Base-by-base conservation (phyloP, 805 yeast species). In the Isabelozyma pseudorhagii region DNA sequence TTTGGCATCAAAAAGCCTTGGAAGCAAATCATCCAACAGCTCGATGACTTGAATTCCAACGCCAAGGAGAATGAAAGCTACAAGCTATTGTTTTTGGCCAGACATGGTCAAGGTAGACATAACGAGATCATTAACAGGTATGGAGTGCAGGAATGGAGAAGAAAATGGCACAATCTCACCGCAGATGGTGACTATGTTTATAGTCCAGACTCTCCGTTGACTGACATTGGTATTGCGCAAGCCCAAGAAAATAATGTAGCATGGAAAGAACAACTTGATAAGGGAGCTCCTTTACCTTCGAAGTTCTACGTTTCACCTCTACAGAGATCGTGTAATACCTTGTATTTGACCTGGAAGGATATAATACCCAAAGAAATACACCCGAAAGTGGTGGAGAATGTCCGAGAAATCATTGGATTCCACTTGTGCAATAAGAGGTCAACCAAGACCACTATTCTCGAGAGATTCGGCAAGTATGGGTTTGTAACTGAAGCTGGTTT, bases 101-200 rank as follows among this genome's bases (percentile, higher is more conserved):
- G 89, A 55, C 89, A 84, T 57, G 89, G 89, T 9, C 86, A 84
- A 61, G 89, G 88, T 0, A 78, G 67, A 60, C 88, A 83, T 52
- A 84, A 84, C 54, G 66, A 70, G 39, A 79, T 80, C 1, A 79
- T 81, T 13, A 66, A 60, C 18, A 72, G 76, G 52, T 82, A 80
- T 54, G 85, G 86, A 5, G 48, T 68, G 17, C 68, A 72, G 2
- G 77, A 62, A 8, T 84, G 88, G 88, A 66, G 79, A 55, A 55
- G 58, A 0, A 74, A 81, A 50, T 83, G 84, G 84, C 69, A 82
- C 1, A 65, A 64, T 25, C 46, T 74, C 31, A 68, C 71, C 7
- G 82, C 83, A 0, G 83, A 80, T 56, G 85, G 83, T 5, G 77
- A 72, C 40, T 65, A 79, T 2, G 62, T 56, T 1, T 82, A 83